A percentile compares a stretch with the other conserved stretches of the same genome.
Conservation (phyloP, 2,329 filamentous ascomycete genomes). For the Penicillium carneum region DNA sequence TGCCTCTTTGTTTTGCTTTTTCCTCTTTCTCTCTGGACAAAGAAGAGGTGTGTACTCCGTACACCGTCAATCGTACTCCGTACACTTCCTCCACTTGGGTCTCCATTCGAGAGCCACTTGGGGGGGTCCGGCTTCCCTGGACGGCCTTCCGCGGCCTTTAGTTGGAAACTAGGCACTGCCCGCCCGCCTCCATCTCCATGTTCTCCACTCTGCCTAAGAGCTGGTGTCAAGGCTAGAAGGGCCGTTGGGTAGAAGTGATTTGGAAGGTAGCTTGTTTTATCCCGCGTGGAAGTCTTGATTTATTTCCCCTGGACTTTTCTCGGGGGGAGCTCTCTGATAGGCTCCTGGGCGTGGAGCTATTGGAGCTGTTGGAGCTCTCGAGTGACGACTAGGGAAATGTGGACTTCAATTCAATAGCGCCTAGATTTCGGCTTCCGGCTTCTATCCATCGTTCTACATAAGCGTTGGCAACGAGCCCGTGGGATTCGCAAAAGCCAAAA, state of each 20-base stretch:
- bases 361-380: slow-evolving; percentile 2
- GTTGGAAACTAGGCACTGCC: slow-evolving; percentile 36
- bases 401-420: slow-evolving; percentile 16
- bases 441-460: slow-evolving; percentile 2
- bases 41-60: neutral
- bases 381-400: slow-evolving; percentile 11
- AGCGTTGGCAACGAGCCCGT: slow-evolving; percentile 19
- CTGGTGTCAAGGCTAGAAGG: slow-evolving; percentile 19
- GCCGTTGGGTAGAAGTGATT: slow-evolving; percentile 6
- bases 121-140: slow-evolving; percentile 25
- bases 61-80: neutral
- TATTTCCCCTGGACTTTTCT: neutral
- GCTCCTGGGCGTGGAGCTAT: neutral
- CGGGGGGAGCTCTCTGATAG: neutral
- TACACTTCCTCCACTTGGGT: neutral
- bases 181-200: slow-evolving; percentile 38
- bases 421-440: neutral
- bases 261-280: slow-evolving; percentile 10
- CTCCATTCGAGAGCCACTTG: slow-evolving; percentile 15
- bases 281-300: neutral
- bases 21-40: neutral
- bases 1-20: slow-evolving; percentile 9
- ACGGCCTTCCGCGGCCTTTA: slow-evolving; percentile 34
- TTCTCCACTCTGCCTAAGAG: slow-evolving; percentile 22
- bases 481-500: slow-evolving; percentile 14